Evolutionary conservation across 305 asterid species (phyloP), one percentile per base, ranked within the genome.

Genomic region (Euphrasia arctica): DNA sequence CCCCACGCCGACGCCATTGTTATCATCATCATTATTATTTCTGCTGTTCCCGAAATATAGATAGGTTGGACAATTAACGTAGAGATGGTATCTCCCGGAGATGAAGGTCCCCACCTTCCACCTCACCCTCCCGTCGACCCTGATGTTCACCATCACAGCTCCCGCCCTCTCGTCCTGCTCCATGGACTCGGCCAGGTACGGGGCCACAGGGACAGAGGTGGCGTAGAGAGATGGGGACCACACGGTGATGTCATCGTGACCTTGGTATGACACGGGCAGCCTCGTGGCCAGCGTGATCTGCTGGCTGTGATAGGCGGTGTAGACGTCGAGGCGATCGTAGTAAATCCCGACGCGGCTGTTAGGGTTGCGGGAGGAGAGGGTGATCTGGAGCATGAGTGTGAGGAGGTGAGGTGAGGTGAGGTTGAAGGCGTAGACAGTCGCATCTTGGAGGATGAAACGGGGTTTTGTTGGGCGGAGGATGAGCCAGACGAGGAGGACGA

Each of bases 381-480:
- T 81, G 61, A 87, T 65, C 67, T 81, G 95, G 73, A 87, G 59
- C 70, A n/a, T 72, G 58, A 88, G 48, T 9, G 95, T 76, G 74
- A 85, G 89, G 67, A 69, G 12, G 56, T 64, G 77, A 0, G 88
- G 77, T 6, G 78, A 0, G 27, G 91, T 74, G 64, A 85, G 56
- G 84, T 83, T 87, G 83, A 90, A 83, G 65, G 87, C 78, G 74
- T 76, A 79, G 18, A 87, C 65, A 55, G 92, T 79, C 74, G 80
- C 88, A 61, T 87, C 95, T 34, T 85, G 91, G 77, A 83, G 92
- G 80, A 71, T 18, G 79, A 87, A 79, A 0, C 58, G 82, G 0
- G 94, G 95, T 18, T 87, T 87, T 5, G 88, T n/a, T 1, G 97
- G 95, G 29, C 82, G 94, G 71, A 80, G 87, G 79, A 90, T 79